Percentiles rank a stretch among this genome's conserved stretches.
phyloP scores from a whole-genome alignment of 164 flowering plant species.

The Chimonanthus salicifolius region DNA sequence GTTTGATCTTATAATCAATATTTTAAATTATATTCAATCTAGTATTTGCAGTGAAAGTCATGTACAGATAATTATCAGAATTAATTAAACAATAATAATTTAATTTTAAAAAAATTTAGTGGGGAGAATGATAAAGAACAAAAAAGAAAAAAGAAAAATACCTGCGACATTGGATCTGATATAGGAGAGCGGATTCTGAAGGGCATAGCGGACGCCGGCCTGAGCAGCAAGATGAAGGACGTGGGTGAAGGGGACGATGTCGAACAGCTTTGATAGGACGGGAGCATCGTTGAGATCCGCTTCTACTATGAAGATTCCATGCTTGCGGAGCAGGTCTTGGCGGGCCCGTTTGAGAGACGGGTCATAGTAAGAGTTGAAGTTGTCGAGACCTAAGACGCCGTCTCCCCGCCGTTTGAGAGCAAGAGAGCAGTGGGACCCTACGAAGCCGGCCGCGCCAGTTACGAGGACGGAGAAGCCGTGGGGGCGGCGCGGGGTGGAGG shows the following conservation, averaged over 20 bases:
- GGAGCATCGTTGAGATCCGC: slow-evolving; percentile 67
- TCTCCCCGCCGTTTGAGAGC: slow-evolving; percentile 88
- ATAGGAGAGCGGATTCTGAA: slow-evolving; percentile 85
- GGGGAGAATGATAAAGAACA: too few relatives aligned
- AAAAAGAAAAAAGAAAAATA: too few relatives aligned
- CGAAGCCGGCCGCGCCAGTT: slow-evolving; percentile 58
- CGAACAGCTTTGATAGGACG: slow-evolving; percentile 60
- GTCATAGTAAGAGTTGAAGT: slow-evolving; percentile 82
- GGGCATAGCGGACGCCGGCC: slow-evolving; percentile 92
- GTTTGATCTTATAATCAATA: too few relatives aligned
- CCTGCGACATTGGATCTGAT: slow-evolving; percentile 66
- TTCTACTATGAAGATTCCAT: slow-evolving; percentile 68
- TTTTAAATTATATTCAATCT: too few relatives aligned
- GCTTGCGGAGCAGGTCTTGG: slow-evolving; percentile 41
- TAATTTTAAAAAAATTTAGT: too few relatives aligned
- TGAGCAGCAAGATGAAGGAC: slow-evolving; percentile 91
- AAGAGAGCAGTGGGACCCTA: slow-evolving; percentile 53
- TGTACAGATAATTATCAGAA: too few relatives aligned
- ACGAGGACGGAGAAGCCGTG: slow-evolving; percentile 47
- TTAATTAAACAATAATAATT: too few relatives aligned
- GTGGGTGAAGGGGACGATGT: slow-evolving; percentile 80
- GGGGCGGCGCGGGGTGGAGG: slow-evolving; percentile 53
- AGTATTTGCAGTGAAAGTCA: too few relatives aligned
- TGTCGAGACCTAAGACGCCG: slow-evolving; percentile 86
- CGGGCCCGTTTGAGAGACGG: slow-evolving; percentile 70